Conservation (phyloP, 2,329 filamentous ascomycete species). For the Macrophomina phaseolina region DNA sequence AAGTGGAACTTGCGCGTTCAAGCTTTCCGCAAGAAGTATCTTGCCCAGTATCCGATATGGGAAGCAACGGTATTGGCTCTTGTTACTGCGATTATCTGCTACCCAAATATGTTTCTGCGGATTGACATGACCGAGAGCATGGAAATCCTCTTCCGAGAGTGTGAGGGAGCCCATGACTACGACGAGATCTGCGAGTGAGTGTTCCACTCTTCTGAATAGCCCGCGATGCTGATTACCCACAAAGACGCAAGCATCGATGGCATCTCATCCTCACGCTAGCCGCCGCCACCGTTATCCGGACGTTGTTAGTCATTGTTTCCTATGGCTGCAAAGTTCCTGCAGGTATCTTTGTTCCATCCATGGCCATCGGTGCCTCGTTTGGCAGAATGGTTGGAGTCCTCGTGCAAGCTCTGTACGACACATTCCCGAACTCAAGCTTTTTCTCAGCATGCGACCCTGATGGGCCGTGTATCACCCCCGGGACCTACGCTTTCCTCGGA, state of each 20-base stretch:
- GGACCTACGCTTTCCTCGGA: constrained; percentile 94
- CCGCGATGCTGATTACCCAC: constrained; percentile 29
- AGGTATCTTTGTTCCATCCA: constrained; percentile 96
- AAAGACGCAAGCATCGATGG: constrained; percentile 69
- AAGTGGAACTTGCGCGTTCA: constrained; percentile 95
- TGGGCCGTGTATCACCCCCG: constrained; percentile 93
- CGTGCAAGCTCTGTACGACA: constrained; percentile 86
- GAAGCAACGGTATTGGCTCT: constrained; percentile 85
- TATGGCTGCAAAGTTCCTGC: constrained; percentile 98
- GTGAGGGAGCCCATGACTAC: constrained; percentile 86
- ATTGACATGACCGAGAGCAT: constrained; percentile 99
- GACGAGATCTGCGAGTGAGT: constrained; percentile 82
- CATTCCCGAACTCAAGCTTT: constrained; percentile 80
- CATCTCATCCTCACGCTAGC: constrained; percentile 78
- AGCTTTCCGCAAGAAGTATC: constrained; percentile 91
- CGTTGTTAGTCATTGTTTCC: constrained; percentile 88
- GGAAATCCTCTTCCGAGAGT: constrained; percentile 96
- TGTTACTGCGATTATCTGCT: constrained; percentile 89
- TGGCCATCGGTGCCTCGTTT: constrained; percentile 95
- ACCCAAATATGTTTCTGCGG: constrained; percentile 90
- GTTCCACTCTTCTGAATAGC: constrained; percentile 36
- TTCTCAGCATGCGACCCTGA: constrained; percentile 90
- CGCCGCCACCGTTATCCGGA: constrained; percentile 79
- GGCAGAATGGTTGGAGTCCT: constrained; percentile 93
- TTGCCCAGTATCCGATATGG: constrained; percentile 80